phyloP scores from a whole-genome alignment of 805 yeast genomes.

The Clavispora carvajalis region DNA sequence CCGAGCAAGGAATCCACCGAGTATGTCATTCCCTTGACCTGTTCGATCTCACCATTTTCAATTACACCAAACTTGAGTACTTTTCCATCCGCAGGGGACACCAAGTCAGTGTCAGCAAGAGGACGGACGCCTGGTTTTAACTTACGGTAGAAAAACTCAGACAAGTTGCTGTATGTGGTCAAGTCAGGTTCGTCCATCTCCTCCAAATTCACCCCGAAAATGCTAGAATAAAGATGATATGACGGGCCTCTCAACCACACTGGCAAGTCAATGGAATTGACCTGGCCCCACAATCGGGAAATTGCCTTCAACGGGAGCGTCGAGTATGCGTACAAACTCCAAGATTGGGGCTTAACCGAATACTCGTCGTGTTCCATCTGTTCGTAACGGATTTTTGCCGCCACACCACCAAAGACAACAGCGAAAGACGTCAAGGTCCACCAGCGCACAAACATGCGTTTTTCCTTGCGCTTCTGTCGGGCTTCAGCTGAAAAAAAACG shows the following conservation, averaged over 20 bases:
- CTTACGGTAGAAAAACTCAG: slow-evolving; percentile 86
- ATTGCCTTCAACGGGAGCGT: slow-evolving; percentile 87
- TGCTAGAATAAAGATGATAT: slow-evolving; percentile 64
- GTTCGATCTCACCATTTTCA: slow-evolving; percentile 84
- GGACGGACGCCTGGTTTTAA: slow-evolving; percentile 78
- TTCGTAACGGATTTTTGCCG: slow-evolving; percentile 40
- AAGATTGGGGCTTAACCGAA: slow-evolving; percentile 62
- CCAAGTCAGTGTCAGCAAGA: slow-evolving; percentile 57
- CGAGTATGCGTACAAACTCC: slow-evolving; percentile 86
- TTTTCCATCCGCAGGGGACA: slow-evolving; percentile 91
- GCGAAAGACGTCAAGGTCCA: slow-evolving; percentile 53
- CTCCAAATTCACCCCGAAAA: slow-evolving; percentile 84
- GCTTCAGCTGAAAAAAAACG: slow-evolving; percentile 42
- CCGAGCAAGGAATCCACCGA: slow-evolving; percentile 87
- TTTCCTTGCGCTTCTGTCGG: slow-evolving; percentile 32
- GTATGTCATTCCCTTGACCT: slow-evolving; percentile 94
- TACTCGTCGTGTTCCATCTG: slow-evolving; percentile 27
- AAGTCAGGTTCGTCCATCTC: slow-evolving; percentile 86
- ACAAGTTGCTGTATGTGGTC: slow-evolving; percentile 66
- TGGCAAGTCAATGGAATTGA: slow-evolving; percentile 80
- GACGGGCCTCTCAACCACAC: slow-evolving; percentile 84
- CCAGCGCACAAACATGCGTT: slow-evolving; percentile 42
- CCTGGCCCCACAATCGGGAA: slow-evolving; percentile 91
- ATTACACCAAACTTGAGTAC: slow-evolving; percentile 80
- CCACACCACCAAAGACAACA: slow-evolving; percentile 50